Conservation (phyloP, 352 stramenopile genomes). For the Phytophthora rubi region DNA sequence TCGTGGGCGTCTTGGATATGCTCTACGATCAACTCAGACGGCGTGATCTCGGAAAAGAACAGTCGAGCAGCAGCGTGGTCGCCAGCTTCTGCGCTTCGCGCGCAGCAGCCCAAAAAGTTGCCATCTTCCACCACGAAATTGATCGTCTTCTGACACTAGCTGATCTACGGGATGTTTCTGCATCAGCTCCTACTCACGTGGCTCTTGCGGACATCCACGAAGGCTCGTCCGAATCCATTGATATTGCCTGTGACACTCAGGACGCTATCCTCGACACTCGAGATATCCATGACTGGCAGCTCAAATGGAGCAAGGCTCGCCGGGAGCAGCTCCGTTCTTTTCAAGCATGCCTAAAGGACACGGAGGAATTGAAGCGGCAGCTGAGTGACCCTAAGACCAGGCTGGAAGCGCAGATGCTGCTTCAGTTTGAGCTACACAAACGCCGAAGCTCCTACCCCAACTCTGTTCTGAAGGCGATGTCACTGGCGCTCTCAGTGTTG, state of each 20-base stretch:
- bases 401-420: slow-evolving; percentile 33
- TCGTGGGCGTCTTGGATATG: slow-evolving; percentile 24
- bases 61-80: slow-evolving; percentile 19
- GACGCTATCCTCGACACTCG: neutral
- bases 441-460: slow-evolving; percentile 30
- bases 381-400: slow-evolving; percentile 18
- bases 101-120: slow-evolving; percentile 22
- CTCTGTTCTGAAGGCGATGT: slow-evolving; percentile 28
- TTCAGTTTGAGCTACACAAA: slow-evolving; percentile 38
- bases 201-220: slow-evolving; percentile 25
- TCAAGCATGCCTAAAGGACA: slow-evolving; percentile 23
- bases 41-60: slow-evolving; percentile 24
- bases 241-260: neutral
- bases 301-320: slow-evolving; percentile 28
- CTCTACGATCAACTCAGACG: slow-evolving; percentile 29
- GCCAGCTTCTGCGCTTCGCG: slow-evolving; percentile 31
- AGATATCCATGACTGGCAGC: slow-evolving; percentile 30
- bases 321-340: slow-evolving; percentile 29
- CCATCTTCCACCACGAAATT: slow-evolving; percentile 36
- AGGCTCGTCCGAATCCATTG: slow-evolving; percentile 18
- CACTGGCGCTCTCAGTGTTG: slow-evolving; percentile 17
- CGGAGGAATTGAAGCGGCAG: slow-evolving; percentile 12
- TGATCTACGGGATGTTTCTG: slow-evolving; percentile 11
- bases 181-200: slow-evolving; percentile 12
- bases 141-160: slow-evolving; percentile 28